These are phyloP conservation scores for Hippophae rhamnoides DNA, from an alignment of 306 rosid genomes.

Conservation along the genomic window DNA sequence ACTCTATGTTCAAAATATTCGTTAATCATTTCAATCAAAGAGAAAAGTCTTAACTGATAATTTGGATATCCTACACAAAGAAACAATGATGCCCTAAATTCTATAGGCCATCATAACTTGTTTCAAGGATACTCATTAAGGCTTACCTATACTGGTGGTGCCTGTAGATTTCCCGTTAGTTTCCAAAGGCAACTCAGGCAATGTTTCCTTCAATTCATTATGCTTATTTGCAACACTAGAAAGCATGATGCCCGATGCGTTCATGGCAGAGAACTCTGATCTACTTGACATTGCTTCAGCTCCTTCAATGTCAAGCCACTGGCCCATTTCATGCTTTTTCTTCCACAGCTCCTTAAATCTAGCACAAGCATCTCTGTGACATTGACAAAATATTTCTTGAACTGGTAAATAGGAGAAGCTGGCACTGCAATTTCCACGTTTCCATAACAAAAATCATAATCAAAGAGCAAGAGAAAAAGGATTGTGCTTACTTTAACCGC, in stretches of 20 bases:
- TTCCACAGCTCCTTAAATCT: conserved; percentile 82
- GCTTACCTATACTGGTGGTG: conserved; percentile 36
- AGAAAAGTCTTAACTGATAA: too few species aligned
- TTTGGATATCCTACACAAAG: too few species aligned
- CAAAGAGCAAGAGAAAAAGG: too few species aligned
- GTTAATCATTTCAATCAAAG: too few species aligned
- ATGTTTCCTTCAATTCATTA: conserved; percentile 17
- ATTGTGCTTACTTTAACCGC: too few species aligned
- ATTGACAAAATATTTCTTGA: conserved; percentile 15
- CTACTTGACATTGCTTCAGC: conserved; percentile 62
- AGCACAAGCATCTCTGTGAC: conserved; percentile 67
- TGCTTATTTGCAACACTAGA: conserved; percentile 41
- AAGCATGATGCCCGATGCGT: conserved; percentile 58
- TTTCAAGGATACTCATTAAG: conserved; percentile 4
- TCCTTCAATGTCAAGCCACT: conserved; percentile 92
- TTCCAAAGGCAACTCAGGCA: conserved; percentile 37
- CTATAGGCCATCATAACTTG: neutral
- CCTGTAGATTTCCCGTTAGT: conserved; percentile 43
- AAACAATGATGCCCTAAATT: neutral
- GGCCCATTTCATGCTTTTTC: conserved; percentile 94
- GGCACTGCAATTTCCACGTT: neutral
- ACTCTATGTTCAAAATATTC: too few species aligned
- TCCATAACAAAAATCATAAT: too few species aligned
- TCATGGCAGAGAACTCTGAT: conserved; percentile 50
- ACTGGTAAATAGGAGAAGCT: conserved; percentile 21